Evolutionary conservation across 345 rosid species (phyloP).

Genomic region (Excoecaria agallocha): DNA sequence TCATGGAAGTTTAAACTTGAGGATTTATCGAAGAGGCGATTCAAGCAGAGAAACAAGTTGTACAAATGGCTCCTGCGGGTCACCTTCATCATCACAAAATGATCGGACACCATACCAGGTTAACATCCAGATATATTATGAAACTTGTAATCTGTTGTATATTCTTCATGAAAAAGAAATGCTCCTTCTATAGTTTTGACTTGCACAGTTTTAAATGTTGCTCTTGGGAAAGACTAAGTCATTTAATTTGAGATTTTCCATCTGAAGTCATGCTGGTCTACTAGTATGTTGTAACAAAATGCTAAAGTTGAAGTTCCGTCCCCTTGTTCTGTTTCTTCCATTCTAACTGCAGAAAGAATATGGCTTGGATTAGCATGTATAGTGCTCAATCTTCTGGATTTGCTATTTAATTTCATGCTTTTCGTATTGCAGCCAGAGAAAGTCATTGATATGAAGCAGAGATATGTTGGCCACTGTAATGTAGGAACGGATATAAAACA

Average conservation of each 20-base stretch:
- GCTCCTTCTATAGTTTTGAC: not conserved
- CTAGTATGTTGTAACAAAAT: not conserved
- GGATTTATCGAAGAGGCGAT: conserved; percentile 71
- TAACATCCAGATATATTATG: conserved; percentile 12
- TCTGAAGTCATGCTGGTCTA: not conserved
- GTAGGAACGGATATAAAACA: conserved; percentile 89
- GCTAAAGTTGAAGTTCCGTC: not conserved
- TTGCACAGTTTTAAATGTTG: not conserved
- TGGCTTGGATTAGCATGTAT: not conserved
- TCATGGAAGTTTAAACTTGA: conserved; percentile 77
- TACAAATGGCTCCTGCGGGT: conserved; percentile 64
- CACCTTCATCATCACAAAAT: conserved; percentile 68
- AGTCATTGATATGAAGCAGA: conserved; percentile 80
- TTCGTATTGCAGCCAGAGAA: conserved; percentile 62
- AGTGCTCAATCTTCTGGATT: conserved; percentile 1
- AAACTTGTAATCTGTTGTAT: not conserved
- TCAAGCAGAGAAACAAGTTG: conserved; percentile 50
- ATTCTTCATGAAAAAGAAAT: not conserved
- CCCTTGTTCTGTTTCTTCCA: not conserved
- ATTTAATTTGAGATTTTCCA: not conserved
- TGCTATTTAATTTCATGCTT: conserved; percentile 2
- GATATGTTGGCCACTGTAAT: conserved; percentile 80
- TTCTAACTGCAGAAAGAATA: too few relatives aligned
- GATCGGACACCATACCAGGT: conserved; percentile 66
- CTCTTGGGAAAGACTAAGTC: not conserved